Percentiles rank a stretch among this genome's conserved stretches.
phyloP scores from a whole-genome alignment of 352 stramenopile species.

The Pythium coloratum region DNA sequence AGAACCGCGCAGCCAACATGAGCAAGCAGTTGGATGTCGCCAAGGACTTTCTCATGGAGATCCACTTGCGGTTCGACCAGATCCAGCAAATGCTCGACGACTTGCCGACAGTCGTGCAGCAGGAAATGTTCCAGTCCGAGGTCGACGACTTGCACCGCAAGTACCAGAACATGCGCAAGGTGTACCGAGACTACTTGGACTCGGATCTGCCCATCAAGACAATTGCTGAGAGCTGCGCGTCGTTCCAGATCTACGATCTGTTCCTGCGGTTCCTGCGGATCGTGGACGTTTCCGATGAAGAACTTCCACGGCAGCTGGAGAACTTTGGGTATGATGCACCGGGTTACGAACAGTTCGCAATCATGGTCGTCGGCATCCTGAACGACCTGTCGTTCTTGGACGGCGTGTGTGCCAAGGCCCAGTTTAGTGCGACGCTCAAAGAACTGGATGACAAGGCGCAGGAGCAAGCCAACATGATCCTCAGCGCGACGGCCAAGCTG shows the following conservation, averaged over 20 bases:
- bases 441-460: slow-evolving; percentile 18
- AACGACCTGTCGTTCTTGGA: slow-evolving; percentile 21
- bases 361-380: slow-evolving; percentile 15
- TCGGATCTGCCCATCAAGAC: slow-evolving; percentile 17
- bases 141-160: slow-evolving; percentile 10
- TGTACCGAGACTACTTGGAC: slow-evolving; percentile 19
- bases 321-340: slow-evolving; percentile 7
- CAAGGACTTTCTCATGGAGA: slow-evolving; percentile 15
- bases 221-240: slow-evolving; percentile 8
- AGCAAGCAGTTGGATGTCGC: slow-evolving; percentile 11
- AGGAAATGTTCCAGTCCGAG: slow-evolving; percentile 17
- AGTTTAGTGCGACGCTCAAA: slow-evolving; percentile 15
- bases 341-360: slow-evolving; percentile 15
- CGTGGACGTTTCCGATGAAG: slow-evolving; percentile 15
- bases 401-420: slow-evolving; percentile 15
- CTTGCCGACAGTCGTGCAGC: slow-evolving; percentile 12
- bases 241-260: slow-evolving; percentile 20
- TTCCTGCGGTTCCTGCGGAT: slow-evolving; percentile 18
- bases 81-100: slow-evolving; percentile 14
- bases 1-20: slow-evolving; percentile 17
- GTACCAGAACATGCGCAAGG: slow-evolving; percentile 22
- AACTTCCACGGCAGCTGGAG: slow-evolving; percentile 11
- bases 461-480: slow-evolving; percentile 16
- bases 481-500: slow-evolving; percentile 6
- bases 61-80: slow-evolving; percentile 9